Evolutionary conservation across 208 protist genomes (phyloP), one percentile per base, ranked within the genome.

Genomic region (Leishmania amazonensis): DNA sequence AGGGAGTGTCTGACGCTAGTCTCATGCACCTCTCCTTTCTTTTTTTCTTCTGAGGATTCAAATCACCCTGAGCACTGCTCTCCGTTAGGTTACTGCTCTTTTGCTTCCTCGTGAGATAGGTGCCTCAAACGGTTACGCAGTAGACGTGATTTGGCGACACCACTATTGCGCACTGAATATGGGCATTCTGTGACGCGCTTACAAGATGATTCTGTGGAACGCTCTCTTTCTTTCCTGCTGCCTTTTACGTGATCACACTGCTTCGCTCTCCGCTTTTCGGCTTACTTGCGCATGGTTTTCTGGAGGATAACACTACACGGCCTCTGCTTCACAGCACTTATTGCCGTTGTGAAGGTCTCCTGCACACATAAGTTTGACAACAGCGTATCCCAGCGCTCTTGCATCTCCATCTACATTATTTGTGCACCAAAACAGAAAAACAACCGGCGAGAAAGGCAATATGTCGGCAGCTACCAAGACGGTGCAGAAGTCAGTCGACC

Each of bases 401-500:
- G 42, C 7, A 51, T 47, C 40, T n/a, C 38, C 9, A 35, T 73
- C 9, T 24, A 17, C 21, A 19, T n/a, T 51, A 15, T 53, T 73
- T 13, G 68, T 73, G 68, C 21, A 38, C 42, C 68, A 15, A 57
- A 38, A 13, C 49, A 38, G 72, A 54, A 21, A 76, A 49, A 38
- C 19, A 5, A 51, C 21, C 58, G 35, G 31, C 53, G 54, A 4
- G 9, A n/a, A 21, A 81, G 11, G 40, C 49, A 78, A 15, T 31
- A 68, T 68, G 75, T 49, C 75, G 3, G 57, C 58, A 21, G 13
- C 35, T 28, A 28, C 58, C 2, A 35, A 51, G 21, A 38, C 42
- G 7, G 5, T 78, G 8, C 57, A 47, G 8, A 51, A 87, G 60
- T 85, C 94, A 8, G 81, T 97, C 40, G 77, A 78, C 17, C 81